Percentiles rank a stretch among this genome's conserved stretches.
Evolutionary conservation across 164 flowering plant genomes (phyloP).

Genomic region (Dillenia suffruticosa): DNA sequence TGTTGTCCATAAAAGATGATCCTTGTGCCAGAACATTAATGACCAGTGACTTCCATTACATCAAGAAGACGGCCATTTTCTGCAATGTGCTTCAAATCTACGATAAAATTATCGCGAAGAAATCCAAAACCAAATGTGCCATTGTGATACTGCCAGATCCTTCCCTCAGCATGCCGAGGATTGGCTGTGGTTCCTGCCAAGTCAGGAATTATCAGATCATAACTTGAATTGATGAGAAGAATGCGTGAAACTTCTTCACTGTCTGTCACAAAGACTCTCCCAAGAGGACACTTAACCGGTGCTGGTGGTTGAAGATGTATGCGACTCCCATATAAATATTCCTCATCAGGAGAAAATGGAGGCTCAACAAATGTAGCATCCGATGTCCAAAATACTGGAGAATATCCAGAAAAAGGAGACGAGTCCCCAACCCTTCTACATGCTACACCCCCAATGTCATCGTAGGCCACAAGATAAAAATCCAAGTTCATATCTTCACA

Average conservation of each 20-base stretch:
- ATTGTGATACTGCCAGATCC: constrained; percentile 79
- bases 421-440: constrained; percentile 73
- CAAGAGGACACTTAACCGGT: constrained; percentile 12
- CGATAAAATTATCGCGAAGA: constrained; percentile 53
- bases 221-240: constrained; percentile 65
- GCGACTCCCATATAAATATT: constrained; percentile 46
- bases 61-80: constrained; percentile 52
- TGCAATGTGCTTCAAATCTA: constrained; percentile 69
- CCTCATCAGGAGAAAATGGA: constrained; percentile 72
- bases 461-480: constrained; percentile 74
- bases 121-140: constrained; percentile 94
- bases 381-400: constrained; percentile 84
- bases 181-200: constrained; percentile 32
- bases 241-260: constrained; percentile 49
- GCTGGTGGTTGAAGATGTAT: constrained; percentile 47
- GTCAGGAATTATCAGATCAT: constrained; percentile 54
- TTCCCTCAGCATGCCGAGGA: constrained; percentile 54
- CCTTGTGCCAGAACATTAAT: constrained; percentile 9
- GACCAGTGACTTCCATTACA: constrained; percentile 18
- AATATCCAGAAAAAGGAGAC: constrained; percentile 33
- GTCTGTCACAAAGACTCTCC: constrained; percentile 11
- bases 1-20: too few relatives aligned
- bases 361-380: constrained; percentile 47
- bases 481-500: constrained; percentile 63
- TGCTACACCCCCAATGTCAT: constrained; percentile 74